Evolutionary conservation across 768 basidiomycete genomes (phyloP), one percentile per base, ranked within the genome.

Genomic region (Chalciporus chontae): DNA sequence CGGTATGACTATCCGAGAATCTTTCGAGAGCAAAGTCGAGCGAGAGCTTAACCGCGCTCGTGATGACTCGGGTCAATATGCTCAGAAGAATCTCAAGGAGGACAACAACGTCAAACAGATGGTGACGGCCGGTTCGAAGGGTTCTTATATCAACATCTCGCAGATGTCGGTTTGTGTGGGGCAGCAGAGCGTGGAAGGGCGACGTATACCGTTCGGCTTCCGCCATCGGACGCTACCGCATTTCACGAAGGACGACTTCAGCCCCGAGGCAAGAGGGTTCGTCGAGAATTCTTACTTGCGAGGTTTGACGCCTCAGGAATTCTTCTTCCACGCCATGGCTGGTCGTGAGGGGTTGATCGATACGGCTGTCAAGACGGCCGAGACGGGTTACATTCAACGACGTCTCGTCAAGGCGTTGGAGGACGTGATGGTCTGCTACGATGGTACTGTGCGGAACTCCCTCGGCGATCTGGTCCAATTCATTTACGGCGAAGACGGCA

Each of bases 41-140:
- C 83, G 83, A 23, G 83, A 92, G 66, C 80, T 99, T 60, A 97
- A 99, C 67, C 74, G 86, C 69, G 96, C 95, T 57, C 93, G 94
- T 77, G 96, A 98, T 64, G 80, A 81, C 41, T 93, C 93, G 24
- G 96, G 96, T 75, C 92, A 93, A 66, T 90, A 86, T 40, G 95
- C 94, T n/a, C 93, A 98, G 73, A 87, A 93, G 73, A 87, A 87
- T 65, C 76, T 98, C 79, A 98, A 98, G 78, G 91, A 92, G 68
- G 94, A 96, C 72, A 98, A 99, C 77, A 97, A 98, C 61, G 94
- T 98, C 75, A 99, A 98, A 78, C 96, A 98, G 80, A 99, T 99
- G 96, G 95, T 98, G 64, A 92, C 95, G 6, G 94, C 96, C 9
- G 96, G 96, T 21, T 96, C 96, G 11, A 98, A 99, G 71, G 94